These are phyloP conservation scores for Rutstroemia sp. DNA, from an alignment of 2,329 filamentous ascomycete species.

Conservation along the genomic window DNA sequence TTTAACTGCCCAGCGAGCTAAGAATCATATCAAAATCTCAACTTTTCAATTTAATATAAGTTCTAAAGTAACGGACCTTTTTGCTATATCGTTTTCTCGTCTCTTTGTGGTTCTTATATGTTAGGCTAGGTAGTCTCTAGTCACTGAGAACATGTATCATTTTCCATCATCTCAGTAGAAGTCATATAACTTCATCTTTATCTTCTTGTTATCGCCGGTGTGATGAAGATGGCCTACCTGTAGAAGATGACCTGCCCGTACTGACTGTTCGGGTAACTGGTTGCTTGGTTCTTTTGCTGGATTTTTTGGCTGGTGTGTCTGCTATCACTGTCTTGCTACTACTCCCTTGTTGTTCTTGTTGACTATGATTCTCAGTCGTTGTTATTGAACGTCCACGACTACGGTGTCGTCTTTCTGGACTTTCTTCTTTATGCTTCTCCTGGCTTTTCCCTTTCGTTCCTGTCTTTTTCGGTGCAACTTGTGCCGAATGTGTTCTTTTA, in stretches of 20 bases:
- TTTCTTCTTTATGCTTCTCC: neutral
- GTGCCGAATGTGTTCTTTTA: neutral
- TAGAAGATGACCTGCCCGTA: neutral
- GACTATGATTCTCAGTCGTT: neutral
- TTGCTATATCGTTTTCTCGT: no score
- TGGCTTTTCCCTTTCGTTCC: neutral
- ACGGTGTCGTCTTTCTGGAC: neutral
- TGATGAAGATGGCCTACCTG: neutral
- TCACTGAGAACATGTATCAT: no score
- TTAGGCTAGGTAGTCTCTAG: no score
- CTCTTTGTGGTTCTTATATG: no score
- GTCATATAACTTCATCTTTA: no score
- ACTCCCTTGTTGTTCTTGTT: neutral
- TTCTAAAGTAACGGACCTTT: no score
- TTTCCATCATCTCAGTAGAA: no score
- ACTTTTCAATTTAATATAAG: no score
- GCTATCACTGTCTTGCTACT: neutral
- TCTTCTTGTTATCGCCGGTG: no score
- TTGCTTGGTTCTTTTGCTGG: neutral
- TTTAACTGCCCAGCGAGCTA: no score
- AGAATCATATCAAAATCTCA: no score
- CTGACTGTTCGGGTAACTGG: neutral
- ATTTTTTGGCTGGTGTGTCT: neutral
- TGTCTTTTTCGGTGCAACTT: neutral
- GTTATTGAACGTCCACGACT: neutral